Evolutionary conservation across 768 basidiomycete species (phyloP), one percentile per base, ranked within the genome.

Genomic region (Peribolospora baueri): DNA sequence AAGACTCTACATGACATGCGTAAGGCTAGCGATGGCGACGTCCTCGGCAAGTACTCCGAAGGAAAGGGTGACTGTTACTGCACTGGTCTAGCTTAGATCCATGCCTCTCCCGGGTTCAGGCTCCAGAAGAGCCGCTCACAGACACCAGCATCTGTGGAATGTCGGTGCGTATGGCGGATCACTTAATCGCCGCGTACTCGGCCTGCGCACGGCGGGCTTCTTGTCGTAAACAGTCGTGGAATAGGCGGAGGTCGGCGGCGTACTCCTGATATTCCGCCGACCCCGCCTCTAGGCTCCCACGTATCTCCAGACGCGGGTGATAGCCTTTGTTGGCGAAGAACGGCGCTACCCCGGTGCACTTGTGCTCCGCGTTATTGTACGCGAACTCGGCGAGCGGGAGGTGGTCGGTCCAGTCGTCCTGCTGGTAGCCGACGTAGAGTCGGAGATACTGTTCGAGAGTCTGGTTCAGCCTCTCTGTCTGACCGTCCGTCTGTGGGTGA

Each of bases 401-500:
- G 55, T 67, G 66, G 1, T 65, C 57, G 4, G 42, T 40, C 72
- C 72, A 73, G 42, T 70, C 64, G 3, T 64, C 54, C 45, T 71
- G 67, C 5, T 64, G 58, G 51, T 67, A 61, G 51, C 67, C 65
- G 43, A 59, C 50, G 58, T 65, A 72, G 0, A 66, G 49, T 0
- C 68, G 60, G 0, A 74, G 67, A 55, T 69, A 71, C 11, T 66
- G 65, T 55, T 74, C 70, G 0, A 73, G 38, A 4, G 66, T 61
- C 54, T 71, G 70, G 55, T 74, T 72, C 7, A 68, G 58, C 1
- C 64, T 54, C 54, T 75, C 71, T 0, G 70, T 71, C 47, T 71
- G 69, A 0, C 73, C 70, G 54, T 72, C 68, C 2, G 67, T 68
- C 52, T 71, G 68, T 0, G 73, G 74, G 53, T 73, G 73, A 51